Base-by-base conservation (phyloP, 2,329 filamentous ascomycete genomes). In the Rhynchosporium agropyri region DNA sequence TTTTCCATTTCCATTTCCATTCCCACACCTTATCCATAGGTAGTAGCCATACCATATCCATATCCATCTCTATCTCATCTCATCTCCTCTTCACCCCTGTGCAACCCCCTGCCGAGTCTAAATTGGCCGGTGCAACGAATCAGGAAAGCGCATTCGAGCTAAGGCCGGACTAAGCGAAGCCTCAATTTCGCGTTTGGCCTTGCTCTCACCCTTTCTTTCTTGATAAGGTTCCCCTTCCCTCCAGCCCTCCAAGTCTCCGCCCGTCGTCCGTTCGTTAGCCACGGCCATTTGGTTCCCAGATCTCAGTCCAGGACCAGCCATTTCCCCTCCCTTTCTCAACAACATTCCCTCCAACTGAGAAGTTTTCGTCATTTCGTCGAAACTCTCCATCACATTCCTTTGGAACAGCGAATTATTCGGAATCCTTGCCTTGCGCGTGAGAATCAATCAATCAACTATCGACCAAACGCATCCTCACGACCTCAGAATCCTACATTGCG, bases 321-420 rank as follows among this genome's bases (percentile, higher is more conserved):
- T 61, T 63, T 61, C 65, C 58, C 64, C 54, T 49, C 56, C 63
- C 62, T 48, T 60, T 20, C 56, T 58, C 20, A 20, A n/a, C 64
- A 71, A 65, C 68, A 71, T 72, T 73, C 71, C 72, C 64, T 70
- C 71, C 71, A 73, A 73, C 71, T 72, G 63, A 71, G 73, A 72
- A 71, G 69, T 70, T 65, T 67, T 64, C 72, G 42, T 28, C n/a
- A 6, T 46, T 48, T 36, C 55, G 55, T 20, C 20, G 20, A 20
- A 48, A 36, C 57, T 72, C 73, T 75, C 73, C 71, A 72, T 69
- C 73, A 75, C 73, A 74, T 72, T 75, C 73, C 65, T 75, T 75
- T 75, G 72, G 73, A 75, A 74, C 67, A 69, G 69, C 70, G 65
- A 38, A 56, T 55, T 61, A 36, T 46, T 48, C 59, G 13, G 53